phyloP scores from a whole-genome alignment of 192 early-diverging fungal genomes.

The Backusella macrospora region DNA sequence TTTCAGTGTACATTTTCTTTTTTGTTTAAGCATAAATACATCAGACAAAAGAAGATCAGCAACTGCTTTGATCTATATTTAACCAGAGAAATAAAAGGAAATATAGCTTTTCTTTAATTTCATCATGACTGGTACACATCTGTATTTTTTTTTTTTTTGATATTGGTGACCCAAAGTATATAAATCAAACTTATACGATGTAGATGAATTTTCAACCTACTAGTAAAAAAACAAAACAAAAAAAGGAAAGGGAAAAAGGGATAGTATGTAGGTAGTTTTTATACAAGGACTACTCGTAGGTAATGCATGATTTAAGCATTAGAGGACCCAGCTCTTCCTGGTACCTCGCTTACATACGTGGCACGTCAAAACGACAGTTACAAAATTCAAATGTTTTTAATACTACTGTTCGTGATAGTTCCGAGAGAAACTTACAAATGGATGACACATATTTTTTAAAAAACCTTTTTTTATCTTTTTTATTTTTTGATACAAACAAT shows the following conservation, averaged over 20 bases:
- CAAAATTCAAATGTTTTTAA: no score
- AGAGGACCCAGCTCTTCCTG: background rate
- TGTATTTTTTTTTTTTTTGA: no score
- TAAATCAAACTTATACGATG: background rate
- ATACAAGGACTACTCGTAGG: background rate
- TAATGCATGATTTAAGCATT: background rate
- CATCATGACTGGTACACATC: no score
- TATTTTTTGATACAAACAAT: constrained; percentile 18
- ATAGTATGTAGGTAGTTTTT: background rate
- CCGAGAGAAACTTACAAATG: background rate
- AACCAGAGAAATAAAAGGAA: no score
- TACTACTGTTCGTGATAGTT: no score
- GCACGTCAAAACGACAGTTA: background rate
- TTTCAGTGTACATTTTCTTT: no score
- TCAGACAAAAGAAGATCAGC: no score
- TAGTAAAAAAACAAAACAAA: background rate
- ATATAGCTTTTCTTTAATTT: no score
- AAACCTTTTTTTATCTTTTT: constrained; percentile 9
- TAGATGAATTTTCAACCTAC: no score
- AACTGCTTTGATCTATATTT: no score
- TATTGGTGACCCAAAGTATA: background rate
- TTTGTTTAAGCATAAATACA: no score
- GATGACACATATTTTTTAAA: background rate
- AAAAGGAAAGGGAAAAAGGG: background rate
- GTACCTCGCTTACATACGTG: background rate